A percentile compares a stretch with the other conserved stretches of the same genome.
These are phyloP conservation scores for Arthrobotrys pseudoclavata DNA, from an alignment of 2,329 filamentous ascomycete species.

Conservation along the genomic window DNA sequence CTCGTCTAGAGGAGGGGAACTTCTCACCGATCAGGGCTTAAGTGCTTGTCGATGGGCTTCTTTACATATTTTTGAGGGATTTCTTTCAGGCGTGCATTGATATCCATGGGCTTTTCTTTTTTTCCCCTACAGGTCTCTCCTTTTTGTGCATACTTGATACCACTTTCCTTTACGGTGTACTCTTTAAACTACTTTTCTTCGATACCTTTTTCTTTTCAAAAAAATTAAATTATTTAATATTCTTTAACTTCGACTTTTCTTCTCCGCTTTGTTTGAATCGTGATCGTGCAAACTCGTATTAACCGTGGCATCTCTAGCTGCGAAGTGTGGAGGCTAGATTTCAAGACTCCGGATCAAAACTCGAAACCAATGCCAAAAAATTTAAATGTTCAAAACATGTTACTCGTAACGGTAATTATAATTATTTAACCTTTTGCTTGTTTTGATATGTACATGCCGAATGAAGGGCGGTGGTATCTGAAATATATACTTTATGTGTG, in stretches of 20 bases:
- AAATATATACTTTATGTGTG: slow-evolving; percentile 39
- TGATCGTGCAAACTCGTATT: too few relatives aligned
- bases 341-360: too few relatives aligned
- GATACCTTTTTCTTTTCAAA: slow-evolving; percentile 1
- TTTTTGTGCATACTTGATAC: slow-evolving; percentile 53
- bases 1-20: not conserved
- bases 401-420: too few relatives aligned
- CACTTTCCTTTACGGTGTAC: slow-evolving; percentile 35
- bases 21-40: not conserved
- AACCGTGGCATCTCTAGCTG: too few relatives aligned
- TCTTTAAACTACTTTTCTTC: slow-evolving; percentile 20
- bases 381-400: too few relatives aligned
- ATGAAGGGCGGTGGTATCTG: slow-evolving; percentile 28
- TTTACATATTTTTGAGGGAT: slow-evolving; percentile 13
- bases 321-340: too few relatives aligned
- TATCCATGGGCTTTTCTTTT: slow-evolving; percentile 26
- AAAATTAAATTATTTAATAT: slow-evolving; percentile 11
- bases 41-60: slow-evolving; percentile 16
- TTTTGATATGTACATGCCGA: slow-evolving; percentile 26
- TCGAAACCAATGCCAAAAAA: too few relatives aligned
- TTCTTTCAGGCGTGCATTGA: slow-evolving; percentile 43
- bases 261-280: too few relatives aligned
- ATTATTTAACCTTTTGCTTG: not conserved
- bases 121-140: slow-evolving; percentile 16
- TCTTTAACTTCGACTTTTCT: not conserved